Base-by-base conservation (phyloP, 176 grass and related monocot genomes). In the Carex scoparia region DNA sequence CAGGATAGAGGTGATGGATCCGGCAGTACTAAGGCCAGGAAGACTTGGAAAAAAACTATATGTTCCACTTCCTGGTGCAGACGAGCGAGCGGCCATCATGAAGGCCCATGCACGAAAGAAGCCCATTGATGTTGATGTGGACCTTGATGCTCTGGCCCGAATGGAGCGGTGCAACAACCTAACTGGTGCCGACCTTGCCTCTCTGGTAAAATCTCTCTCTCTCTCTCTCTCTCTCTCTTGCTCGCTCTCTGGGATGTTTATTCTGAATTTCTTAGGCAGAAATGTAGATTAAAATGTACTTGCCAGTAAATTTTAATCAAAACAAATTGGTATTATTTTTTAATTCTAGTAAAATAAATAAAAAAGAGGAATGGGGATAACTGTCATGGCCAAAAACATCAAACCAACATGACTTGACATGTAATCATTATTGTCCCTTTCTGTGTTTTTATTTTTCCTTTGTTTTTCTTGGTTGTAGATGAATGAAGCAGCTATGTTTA, bases 1-100 rank as follows among this genome's bases (percentile, higher is more conserved):
- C 68, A 91, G 89, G 81, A 91, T 91, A 81, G 95, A 98, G 89
- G 89, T 95, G 84, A 95, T 95, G 82, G 95, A 98, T 85, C 93
- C 92, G 23, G 93, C 95, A 76, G 89, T 92, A 14, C 54, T 98
- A 72, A 76, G 91, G 28, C 95, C 93, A 59, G 95, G 95, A 61
- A 91, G 95, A 89, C 92, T 98, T 70, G 91, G 93, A 4, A 93
- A 93, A 61, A 88, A 89, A 81, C 77, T 90, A 13, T 98, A 90
- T 91, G 91, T 98, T 51, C 93, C 91, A 79, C 83, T 98, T 80
- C 95, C 93, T 69, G 84, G 73, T 88, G 88, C 83, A 11, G 40
- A 89, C 5, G 93, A 98, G 48, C 86, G 93, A 5, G 79, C 65
- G 76, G 84, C 90, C 15, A 98, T 98, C 87, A 71, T 98, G 88